Conservation (phyloP, 345 rosid species). For the Eucalyptus paniculata region DNA sequence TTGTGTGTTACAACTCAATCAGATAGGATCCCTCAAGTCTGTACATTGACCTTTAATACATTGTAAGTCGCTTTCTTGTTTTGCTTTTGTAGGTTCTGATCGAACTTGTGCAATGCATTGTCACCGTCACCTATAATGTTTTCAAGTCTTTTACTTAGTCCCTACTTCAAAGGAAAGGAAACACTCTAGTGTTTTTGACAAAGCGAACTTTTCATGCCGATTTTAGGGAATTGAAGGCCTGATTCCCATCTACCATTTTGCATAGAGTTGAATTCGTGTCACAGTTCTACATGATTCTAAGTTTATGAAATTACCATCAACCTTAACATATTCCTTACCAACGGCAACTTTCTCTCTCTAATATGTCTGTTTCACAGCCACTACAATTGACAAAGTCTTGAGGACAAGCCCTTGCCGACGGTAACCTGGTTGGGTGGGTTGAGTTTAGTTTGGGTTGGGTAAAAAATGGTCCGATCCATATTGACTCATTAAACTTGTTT, state of each 20-base stretch:
- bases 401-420: neutral
- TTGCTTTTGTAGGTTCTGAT: neutral
- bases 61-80: neutral
- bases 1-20: neutral
- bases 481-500: too few species aligned
- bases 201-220: neutral
- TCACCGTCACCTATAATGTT: neutral
- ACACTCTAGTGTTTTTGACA: neutral
- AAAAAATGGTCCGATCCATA: too few species aligned
- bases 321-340: neutral
- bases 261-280: neutral
- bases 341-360: neutral
- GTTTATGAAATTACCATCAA: neutral
- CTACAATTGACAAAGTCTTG: neutral
- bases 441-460: too few species aligned
- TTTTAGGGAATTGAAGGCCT: neutral
- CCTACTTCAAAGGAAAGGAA: neutral
- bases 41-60: neutral
- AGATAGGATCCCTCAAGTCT: neutral
- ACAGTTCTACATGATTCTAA: neutral
- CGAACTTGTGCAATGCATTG: neutral
- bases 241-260: neutral
- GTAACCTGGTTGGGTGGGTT: too few species aligned
- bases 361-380: neutral
- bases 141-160: neutral